A percentile compares a stretch with the other conserved stretches of the same genome.
These are phyloP conservation scores for Spencermartinsiella ligniputridi DNA, from an alignment of 1,139 yeast genomes.

Conservation along the genomic window DNA sequence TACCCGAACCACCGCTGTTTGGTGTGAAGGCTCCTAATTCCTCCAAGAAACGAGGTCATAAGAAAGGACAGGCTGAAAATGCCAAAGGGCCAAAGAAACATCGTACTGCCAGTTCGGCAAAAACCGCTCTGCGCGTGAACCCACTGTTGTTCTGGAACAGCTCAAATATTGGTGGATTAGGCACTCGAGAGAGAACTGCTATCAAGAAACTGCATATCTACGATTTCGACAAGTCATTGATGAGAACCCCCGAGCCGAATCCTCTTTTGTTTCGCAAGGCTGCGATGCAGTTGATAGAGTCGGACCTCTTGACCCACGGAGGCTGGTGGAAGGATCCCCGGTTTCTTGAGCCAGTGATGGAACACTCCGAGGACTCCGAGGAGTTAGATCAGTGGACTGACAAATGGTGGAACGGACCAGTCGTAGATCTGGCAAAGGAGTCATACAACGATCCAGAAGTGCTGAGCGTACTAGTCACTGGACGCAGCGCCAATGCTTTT, in stretches of 20 bases:
- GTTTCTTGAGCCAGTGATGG: slow-evolving; percentile 34
- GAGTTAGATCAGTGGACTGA: slow-evolving; percentile 30
- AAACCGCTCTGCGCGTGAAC: neutral
- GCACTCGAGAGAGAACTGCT: neutral
- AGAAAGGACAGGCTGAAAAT: no score
- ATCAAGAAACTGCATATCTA: slow-evolving; percentile 37
- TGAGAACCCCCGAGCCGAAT: slow-evolving; percentile 43
- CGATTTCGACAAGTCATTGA: slow-evolving; percentile 47
- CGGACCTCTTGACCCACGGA: slow-evolving; percentile 33
- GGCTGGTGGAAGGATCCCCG: slow-evolving; percentile 46
- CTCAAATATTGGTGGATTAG: neutral
- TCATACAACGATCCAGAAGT: slow-evolving; percentile 35
- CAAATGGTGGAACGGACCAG: slow-evolving; percentile 41
- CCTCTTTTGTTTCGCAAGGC: slow-evolving; percentile 34
- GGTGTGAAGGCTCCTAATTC: no score
- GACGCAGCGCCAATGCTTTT: slow-evolving; percentile 34
- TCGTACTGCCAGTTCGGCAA: no score
- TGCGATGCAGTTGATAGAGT: slow-evolving; percentile 25
- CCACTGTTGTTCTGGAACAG: neutral
- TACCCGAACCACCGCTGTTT: no score
- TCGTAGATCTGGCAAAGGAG: slow-evolving; percentile 33
- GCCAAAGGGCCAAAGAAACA: no score
- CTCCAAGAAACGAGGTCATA: no score
- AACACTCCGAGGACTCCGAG: slow-evolving; percentile 29
- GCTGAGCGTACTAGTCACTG: slow-evolving; percentile 41